Evolutionary conservation across 441 rosid genomes (phyloP).

Genomic region (Pelargonium australe): DNA sequence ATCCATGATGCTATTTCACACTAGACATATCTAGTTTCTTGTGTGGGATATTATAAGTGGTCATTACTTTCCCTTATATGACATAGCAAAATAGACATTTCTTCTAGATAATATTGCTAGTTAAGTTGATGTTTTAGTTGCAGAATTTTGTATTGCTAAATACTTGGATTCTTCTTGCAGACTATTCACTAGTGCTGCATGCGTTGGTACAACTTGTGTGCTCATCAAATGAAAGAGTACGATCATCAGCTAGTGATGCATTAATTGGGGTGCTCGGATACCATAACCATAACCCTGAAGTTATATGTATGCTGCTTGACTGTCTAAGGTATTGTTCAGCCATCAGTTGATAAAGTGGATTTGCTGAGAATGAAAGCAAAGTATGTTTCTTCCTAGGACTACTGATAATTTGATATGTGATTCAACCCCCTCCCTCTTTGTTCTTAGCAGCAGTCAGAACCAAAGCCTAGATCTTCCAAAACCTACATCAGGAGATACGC

Average conservation of each 20-base stretch:
- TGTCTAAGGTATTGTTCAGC: constrained; percentile 59
- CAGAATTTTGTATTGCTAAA: constrained; percentile 12
- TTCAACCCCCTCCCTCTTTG: constrained; percentile 1
- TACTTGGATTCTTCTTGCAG: constrained; percentile 38
- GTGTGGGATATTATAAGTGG: neutral
- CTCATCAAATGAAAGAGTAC: constrained; percentile 44
- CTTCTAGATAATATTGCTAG: constrained; percentile 15
- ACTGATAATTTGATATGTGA: constrained; percentile 1
- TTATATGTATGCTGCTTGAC: constrained; percentile 64
- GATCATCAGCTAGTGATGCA: constrained; percentile 43
- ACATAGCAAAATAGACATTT: neutral
- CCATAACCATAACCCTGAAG: constrained; percentile 56
- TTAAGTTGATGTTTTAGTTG: constrained; percentile 17
- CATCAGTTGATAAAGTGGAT: constrained; percentile 2
- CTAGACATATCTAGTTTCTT: neutral
- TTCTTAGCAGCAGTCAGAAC: constrained; percentile 44
- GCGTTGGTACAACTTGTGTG: constrained; percentile 46
- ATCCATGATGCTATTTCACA: neutral
- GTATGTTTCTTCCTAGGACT: neutral
- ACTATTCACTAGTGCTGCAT: constrained; percentile 61
- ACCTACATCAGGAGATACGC: constrained; percentile 22
- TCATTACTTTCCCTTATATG: neutral
- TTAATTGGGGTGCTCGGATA: constrained; percentile 55
- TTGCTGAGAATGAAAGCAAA: constrained; percentile 6
- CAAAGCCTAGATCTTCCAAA: constrained; percentile 37